A percentile compares a stretch with the other conserved stretches of the same genome.
phyloP scores from a whole-genome alignment of 2,329 filamentous ascomycete species.

The Tolypocladium album region DNA sequence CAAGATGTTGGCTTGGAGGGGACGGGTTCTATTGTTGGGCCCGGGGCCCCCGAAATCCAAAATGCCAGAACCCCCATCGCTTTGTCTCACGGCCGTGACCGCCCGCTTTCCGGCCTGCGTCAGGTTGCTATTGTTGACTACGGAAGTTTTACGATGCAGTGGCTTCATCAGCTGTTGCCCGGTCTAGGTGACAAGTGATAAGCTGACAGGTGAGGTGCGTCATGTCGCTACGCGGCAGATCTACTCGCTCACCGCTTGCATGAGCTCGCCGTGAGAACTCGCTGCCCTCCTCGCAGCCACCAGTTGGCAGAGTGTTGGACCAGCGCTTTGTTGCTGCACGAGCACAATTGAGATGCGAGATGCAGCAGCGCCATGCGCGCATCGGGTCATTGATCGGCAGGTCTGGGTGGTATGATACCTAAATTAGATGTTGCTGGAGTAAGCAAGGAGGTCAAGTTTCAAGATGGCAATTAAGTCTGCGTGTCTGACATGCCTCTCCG shows the following conservation, averaged over 20 bases:
- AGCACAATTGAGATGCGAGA: not conserved
- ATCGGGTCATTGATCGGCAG: not conserved
- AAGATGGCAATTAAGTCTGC: not conserved
- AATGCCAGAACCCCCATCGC: not conserved
- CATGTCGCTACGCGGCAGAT: not conserved
- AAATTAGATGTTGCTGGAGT: not conserved
- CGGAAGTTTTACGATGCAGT: not conserved
- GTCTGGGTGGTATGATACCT: not conserved
- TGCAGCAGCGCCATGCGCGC: not conserved
- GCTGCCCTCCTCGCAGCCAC: not conserved
- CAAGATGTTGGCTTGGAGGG: not conserved
- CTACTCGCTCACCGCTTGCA: not conserved
- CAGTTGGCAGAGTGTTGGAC: not conserved
- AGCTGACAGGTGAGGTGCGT: not conserved
- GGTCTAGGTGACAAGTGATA: no score
- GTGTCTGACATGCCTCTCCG: no score
- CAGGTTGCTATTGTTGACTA: not conserved
- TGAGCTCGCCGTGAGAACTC: no score
- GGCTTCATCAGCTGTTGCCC: not conserved
- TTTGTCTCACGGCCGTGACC: not conserved
- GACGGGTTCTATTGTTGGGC: not conserved
- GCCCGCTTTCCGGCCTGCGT: not conserved
- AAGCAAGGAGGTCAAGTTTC: not conserved
- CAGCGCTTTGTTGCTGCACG: not conserved
- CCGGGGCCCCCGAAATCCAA: not conserved